Conservation (phyloP, 2,329 filamentous ascomycete genomes). For the Fusarium tuaranense region DNA sequence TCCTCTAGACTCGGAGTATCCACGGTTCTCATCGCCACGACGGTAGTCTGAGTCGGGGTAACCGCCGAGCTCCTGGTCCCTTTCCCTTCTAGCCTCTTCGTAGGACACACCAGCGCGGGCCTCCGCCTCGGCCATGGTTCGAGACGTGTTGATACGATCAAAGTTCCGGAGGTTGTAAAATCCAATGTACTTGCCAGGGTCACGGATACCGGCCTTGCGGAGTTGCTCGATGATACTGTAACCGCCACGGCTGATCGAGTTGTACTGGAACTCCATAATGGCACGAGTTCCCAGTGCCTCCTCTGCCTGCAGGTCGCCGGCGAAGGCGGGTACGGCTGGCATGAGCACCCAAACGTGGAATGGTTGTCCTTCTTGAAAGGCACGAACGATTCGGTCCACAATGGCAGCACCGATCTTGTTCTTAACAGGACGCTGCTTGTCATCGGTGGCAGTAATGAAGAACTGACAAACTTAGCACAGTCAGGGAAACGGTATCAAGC, state of each 20-base stretch:
- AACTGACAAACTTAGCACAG: slow-evolving; percentile 58
- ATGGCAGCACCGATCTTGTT: slow-evolving; percentile 85
- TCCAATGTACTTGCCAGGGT: slow-evolving; percentile 79
- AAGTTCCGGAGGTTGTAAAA: slow-evolving; percentile 91
- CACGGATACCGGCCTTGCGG: slow-evolving; percentile 72
- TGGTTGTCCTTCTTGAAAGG: slow-evolving; percentile 71
- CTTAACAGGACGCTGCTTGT: slow-evolving; percentile 76
- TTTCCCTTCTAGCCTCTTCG: slow-evolving; percentile 72
- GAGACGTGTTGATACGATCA: slow-evolving; percentile 81
- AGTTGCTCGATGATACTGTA: slow-evolving; percentile 82
- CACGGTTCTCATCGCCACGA: slow-evolving; percentile 16
- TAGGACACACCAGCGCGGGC: slow-evolving; percentile 74
- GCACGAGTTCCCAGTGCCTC: slow-evolving; percentile 81
- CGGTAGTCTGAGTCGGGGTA: slow-evolving; percentile 50
- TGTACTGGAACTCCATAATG: slow-evolving; percentile 91
- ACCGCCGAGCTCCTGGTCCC: slow-evolving; percentile 69
- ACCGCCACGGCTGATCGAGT: slow-evolving; percentile 81
- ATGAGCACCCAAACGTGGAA: slow-evolving; percentile 84
- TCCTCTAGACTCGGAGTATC: slow-evolving; percentile 1
- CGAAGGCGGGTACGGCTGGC: slow-evolving; percentile 84
- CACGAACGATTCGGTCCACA: slow-evolving; percentile 80
- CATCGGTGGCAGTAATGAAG: slow-evolving; percentile 84
- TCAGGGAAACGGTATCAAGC: rapidly evolving
- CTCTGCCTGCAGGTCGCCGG: slow-evolving; percentile 80
- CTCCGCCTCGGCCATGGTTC: slow-evolving; percentile 71